Evolutionary conservation across 108 stramenopile genomes (phyloP), one percentile per base, ranked within the genome.

Genomic region (Cyclostephanos tholiformis): DNA sequence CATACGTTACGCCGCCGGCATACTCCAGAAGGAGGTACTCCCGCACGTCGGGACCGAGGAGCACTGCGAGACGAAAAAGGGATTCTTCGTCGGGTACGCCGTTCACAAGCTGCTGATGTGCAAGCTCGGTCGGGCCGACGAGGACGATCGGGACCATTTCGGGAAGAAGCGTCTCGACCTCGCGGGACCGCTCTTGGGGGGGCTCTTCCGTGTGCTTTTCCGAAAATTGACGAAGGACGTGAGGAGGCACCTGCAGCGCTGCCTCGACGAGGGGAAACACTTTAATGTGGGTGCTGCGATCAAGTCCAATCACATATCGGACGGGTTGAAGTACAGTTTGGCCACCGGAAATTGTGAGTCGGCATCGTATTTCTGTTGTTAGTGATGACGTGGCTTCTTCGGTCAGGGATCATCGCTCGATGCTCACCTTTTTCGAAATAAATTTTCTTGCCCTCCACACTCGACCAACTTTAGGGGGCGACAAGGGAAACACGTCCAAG

Each of bases 101-200:
- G 98, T 98, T 36, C 98, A 99, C 87, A 98, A 98, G 84, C 75
- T 99, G 62, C 83, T 99, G 29, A 95, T 93, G 88, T 98, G 98
- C 76, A 89, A 86, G 63, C 72, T 99, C 55, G 97, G 97, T 14
- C 90, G 98, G 16, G 73, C 90, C 26, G 91, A 96, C 23, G 97
- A 98, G 73, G 98, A 99, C 85, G 99, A 99, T 83, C 92, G 98
- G 61, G 99, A 99, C 86, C 98, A 99, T 67, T 99, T 98, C 86
- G 99, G 98, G 65, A 99, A 99, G 91, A 99, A 99, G 79, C 92
- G 99, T 23, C 72, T 99, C 43, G 99, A 99, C 88, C 84, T 99
- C 83, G 98, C 98, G n/a, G 99, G 99, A 51, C 95, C 97, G 13
- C 74, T 99, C 53, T 72, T 99, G 26, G 97, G 96, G 19, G 95